These are phyloP conservation scores for Alopecurus myosuroides DNA, from an alignment of 176 grass and related monocot genomes.

Conservation along the genomic window DNA sequence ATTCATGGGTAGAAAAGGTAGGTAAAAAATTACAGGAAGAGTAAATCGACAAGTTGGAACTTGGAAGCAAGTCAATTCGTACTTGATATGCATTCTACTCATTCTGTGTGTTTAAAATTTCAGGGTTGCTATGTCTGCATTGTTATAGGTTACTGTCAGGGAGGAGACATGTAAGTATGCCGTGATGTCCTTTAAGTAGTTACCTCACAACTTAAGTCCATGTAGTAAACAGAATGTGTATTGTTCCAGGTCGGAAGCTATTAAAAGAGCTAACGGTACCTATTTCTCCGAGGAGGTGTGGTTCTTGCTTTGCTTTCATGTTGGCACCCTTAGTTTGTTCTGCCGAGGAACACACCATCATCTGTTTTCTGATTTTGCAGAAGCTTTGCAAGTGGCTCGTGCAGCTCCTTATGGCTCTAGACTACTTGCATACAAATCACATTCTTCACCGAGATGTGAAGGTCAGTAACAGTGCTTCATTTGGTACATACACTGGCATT, in stretches of 20 bases:
- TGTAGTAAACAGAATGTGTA: conserved; percentile 13
- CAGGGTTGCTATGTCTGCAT: conserved; percentile 99
- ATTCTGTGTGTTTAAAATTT: conserved; percentile 33
- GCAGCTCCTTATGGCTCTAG: conserved; percentile 91
- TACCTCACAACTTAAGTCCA: not conserved
- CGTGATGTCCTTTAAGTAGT: not conserved
- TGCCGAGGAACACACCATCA: not conserved
- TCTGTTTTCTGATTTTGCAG: conserved; percentile 40
- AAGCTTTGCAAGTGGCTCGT: conserved; percentile 96
- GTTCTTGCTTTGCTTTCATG: conserved; percentile 13
- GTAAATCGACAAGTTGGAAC: not conserved
- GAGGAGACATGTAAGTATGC: conserved; percentile 94
- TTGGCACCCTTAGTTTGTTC: not conserved
- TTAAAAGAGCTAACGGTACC: conserved; percentile 73
- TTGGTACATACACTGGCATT: not conserved
- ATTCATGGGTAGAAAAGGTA: conserved; percentile 99
- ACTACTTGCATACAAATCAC: conserved; percentile 92
- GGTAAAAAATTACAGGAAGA: not conserved
- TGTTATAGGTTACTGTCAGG: conserved; percentile 91
- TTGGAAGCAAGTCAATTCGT: no score
- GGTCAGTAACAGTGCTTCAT: conserved; percentile 35
- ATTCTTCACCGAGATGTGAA: conserved; percentile 98
- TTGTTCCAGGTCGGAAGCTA: conserved; percentile 69
- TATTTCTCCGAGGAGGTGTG: conserved; percentile 87
- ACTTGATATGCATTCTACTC: not conserved